These are phyloP conservation scores for Malus domestica DNA, from an alignment of 306 rosid genomes.

Conservation along the genomic window DNA sequence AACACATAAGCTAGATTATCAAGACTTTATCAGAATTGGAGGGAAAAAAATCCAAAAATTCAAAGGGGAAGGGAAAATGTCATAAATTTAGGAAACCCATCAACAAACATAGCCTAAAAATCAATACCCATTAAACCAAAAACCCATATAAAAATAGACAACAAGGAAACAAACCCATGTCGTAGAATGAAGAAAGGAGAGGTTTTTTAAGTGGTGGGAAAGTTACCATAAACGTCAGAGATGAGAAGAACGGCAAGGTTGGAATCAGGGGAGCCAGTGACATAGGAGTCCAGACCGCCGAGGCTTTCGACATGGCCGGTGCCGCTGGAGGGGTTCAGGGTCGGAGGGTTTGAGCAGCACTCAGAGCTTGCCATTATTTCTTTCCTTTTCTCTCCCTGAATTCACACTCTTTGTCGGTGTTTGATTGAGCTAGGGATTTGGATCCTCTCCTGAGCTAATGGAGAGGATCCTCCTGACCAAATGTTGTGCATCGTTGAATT, in stretches of 20 bases:
- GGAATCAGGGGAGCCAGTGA: conserved; percentile 49
- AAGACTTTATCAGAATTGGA: background rate
- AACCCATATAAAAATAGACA: background rate
- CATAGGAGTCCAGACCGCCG: conserved; percentile 33
- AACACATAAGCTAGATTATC: background rate
- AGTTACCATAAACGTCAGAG: conserved; percentile 47
- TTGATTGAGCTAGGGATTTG: no score
- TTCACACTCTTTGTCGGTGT: no score
- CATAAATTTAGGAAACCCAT: background rate
- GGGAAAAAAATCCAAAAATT: background rate
- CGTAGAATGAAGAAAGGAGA: background rate
- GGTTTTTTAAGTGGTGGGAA: background rate
- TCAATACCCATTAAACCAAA: background rate
- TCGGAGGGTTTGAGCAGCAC: conserved; percentile 70
- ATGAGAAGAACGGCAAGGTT: conserved; percentile 45
- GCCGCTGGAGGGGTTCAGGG: conserved; percentile 41
- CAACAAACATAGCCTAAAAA: background rate
- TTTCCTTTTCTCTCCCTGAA: background rate
- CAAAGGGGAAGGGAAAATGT: background rate
- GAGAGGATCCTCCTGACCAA: no score
- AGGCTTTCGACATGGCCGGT: conserved; percentile 45
- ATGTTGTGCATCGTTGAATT: no score
- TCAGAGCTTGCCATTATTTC: conserved; percentile 44
- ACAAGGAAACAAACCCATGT: background rate
- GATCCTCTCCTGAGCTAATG: no score